Base-by-base conservation (phyloP, 2,329 filamentous ascomycete genomes). In the Akanthomyces dipterigenus region DNA sequence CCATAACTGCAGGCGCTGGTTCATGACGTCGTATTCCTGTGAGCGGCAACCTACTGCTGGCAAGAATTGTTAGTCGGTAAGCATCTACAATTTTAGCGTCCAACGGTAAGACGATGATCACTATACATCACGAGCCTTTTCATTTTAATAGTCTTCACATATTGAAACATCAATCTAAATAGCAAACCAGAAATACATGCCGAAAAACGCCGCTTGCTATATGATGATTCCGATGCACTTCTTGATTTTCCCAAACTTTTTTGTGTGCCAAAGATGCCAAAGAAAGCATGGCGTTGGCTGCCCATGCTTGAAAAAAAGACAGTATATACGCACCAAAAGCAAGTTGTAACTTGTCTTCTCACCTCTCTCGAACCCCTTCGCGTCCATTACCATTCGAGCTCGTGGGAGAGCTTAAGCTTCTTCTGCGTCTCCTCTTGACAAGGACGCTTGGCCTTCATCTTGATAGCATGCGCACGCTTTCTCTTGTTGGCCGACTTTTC, bases 401-500 rank as follows among this genome's bases (percentile, higher is more conserved):
- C 73, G 70, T 78, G 74, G 63, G 75, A 75, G 48, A 78, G 67
- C 50, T 69, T 70, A 65, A 76, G 66, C 73, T 77, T 77, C 68
- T 75, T 71, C 70, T 93, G n/a, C n/a, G n/a, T 57, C 42, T 57
- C 55, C 28, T 36, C 81, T 81, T 86, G 73, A 67, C 76, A 75
- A 68, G 71, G 70, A 65, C 73, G 71, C 74, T 77, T 77, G 72
- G 64, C 72, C 68, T 76, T 76, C 70, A 78, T 75, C 72, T 79
- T 80, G 66, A 77, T 73, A 45, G 75, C 79, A 31, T 73, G 71
- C 63, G 76, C 79, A 63, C 79, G 78, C 77, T 82, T 82, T 68
- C 80, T 75, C 75, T 82, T 83, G 55, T 81, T 82, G 57, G 82
- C 82, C 9, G 80, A 80, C 66, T 81, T 80, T 31, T 81, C 80